These are phyloP conservation scores for Myxozyma kluyveri DNA, from an alignment of 805 yeast species.

Conservation along the genomic window DNA sequence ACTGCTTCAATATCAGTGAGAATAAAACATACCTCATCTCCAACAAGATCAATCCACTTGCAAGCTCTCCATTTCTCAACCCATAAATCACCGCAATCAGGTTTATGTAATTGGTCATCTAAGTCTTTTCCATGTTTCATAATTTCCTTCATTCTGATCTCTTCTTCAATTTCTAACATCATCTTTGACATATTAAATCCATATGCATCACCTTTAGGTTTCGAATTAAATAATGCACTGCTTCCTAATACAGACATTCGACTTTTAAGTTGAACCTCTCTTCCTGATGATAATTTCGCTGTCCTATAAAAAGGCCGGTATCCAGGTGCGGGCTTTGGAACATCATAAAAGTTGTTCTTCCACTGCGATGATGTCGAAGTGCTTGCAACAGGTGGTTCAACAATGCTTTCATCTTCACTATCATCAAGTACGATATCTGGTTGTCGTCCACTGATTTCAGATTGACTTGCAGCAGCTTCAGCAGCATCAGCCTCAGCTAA, in stretches of 20 bases:
- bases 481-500: no score
- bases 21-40: slow-evolving; percentile 49
- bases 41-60: slow-evolving; percentile 62
- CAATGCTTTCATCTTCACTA: no score
- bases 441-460: no score
- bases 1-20: not conserved
- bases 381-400: no score
- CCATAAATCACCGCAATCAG: slow-evolving; percentile 32
- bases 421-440: no score
- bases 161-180: slow-evolving; percentile 19
- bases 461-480: no score
- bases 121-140: not conserved
- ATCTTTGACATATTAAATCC: slow-evolving; percentile 17
- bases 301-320: not conserved
- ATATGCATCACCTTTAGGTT: slow-evolving; percentile 1
- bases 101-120: not conserved
- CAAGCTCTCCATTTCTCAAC: slow-evolving; percentile 70
- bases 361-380: no score
- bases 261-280: not conserved
- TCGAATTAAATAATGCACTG: not conserved
- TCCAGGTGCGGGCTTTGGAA: no score
- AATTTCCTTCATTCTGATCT: slow-evolving; percentile 3
- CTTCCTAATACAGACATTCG: not conserved
- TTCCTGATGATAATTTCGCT: not conserved
- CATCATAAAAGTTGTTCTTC: no score